Evolutionary conservation across 495 filamentous ascomycete species (phyloP).

Genomic region (Cairneyella variabilis): DNA sequence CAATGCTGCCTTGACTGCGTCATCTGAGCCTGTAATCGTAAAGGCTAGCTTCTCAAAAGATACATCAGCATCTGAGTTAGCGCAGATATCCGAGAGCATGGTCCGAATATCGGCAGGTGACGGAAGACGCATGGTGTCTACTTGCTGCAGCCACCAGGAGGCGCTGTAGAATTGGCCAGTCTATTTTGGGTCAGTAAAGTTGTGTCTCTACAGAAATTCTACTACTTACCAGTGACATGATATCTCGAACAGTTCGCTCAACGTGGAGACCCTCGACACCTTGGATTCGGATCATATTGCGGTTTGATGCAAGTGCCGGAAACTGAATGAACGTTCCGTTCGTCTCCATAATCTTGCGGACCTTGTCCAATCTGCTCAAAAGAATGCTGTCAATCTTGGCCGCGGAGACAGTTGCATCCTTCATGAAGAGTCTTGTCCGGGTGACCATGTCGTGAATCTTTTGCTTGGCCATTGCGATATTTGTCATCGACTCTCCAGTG

Average conservation of each 20-base stretch:
- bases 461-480: conserved; percentile 81
- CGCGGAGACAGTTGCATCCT: conserved; percentile 79
- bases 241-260: conserved; percentile 87
- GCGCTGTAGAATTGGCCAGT: conserved; percentile 97
- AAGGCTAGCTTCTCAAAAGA: conserved; percentile 92
- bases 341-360: conserved; percentile 94
- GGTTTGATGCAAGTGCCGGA: conserved; percentile 76
- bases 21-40: conserved; percentile 90
- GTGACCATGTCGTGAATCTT: conserved; percentile 77
- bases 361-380: conserved; percentile 87
- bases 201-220: neutral
- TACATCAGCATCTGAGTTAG: conserved; percentile 91
- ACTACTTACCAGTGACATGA: conserved; percentile 79
- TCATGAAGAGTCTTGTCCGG: conserved; percentile 79
- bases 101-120: conserved; percentile 71
- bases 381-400: conserved; percentile 93
- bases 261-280: conserved; percentile 88
- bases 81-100: conserved; percentile 94
- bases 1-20: conserved; percentile 89
- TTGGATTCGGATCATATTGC: conserved; percentile 78
- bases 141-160: conserved; percentile 88
- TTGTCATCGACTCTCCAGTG: conserved; percentile 76
- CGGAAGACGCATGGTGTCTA: conserved; percentile 67
- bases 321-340: conserved; percentile 94
- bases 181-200: conserved; percentile 42